Evolutionary conservation across 495 filamentous ascomycete species (phyloP).

Genomic region (Trichoderma gamsii): DNA sequence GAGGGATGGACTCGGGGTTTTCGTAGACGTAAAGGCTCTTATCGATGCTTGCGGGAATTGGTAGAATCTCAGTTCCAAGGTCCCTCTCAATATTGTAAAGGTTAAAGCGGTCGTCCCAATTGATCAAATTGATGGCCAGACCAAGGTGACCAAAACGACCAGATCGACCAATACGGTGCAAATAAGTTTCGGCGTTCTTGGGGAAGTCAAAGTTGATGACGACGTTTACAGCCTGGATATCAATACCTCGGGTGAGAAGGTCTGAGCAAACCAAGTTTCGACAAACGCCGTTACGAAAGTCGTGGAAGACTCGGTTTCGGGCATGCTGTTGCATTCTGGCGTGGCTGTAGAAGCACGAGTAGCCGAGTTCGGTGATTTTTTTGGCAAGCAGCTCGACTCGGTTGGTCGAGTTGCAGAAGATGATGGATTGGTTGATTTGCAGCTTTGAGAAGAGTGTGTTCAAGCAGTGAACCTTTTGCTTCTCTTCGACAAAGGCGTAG

Average conservation of each 20-base stretch:
- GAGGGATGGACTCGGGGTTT: slow-evolving; percentile 86
- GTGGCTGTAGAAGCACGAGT: slow-evolving; percentile 99
- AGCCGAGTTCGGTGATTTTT: slow-evolving; percentile 98
- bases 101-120: slow-evolving; percentile 98
- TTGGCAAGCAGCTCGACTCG: slow-evolving; percentile 95
- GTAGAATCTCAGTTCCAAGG: slow-evolving; percentile 91
- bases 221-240: slow-evolving; percentile 99
- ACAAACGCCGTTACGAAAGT: slow-evolving; percentile 96
- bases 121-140: slow-evolving; percentile 97
- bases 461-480: slow-evolving; percentile 97
- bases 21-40: slow-evolving; percentile 99
- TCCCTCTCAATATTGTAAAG: slow-evolving; percentile 98
- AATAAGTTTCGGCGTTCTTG: slow-evolving; percentile 98
- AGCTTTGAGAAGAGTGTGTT: slow-evolving; percentile 98
- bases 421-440: slow-evolving; percentile 99
- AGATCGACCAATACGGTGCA: slow-evolving; percentile 96
- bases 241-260: slow-evolving; percentile 94
- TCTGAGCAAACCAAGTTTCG: slow-evolving; percentile 98
- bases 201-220: slow-evolving; percentile 99
- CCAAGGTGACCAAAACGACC: slow-evolving; percentile 96
- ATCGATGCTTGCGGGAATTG: slow-evolving; percentile 90
- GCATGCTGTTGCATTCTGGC: slow-evolving; percentile 97
- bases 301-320: slow-evolving; percentile 97
- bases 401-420: slow-evolving; percentile 99
- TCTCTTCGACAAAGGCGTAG: slow-evolving; percentile 98